Conservation (phyloP, 257 asterid species). For the Leptodermis oblonga region DNA sequence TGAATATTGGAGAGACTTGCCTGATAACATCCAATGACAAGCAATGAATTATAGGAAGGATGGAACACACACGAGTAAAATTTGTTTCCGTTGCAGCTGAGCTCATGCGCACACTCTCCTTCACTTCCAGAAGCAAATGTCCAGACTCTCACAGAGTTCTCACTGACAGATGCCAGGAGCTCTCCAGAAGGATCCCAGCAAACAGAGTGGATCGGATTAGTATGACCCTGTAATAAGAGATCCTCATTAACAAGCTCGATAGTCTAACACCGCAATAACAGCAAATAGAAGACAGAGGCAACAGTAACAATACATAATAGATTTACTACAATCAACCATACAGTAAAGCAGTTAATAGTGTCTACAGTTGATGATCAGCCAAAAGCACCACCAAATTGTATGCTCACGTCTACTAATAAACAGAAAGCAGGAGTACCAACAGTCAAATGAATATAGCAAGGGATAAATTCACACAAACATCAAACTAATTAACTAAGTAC, state of each 20-base stretch:
- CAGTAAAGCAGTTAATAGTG: background rate
- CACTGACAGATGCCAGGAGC: slow-evolving; percentile 86
- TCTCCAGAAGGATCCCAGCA: slow-evolving; percentile 96
- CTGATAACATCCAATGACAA: slow-evolving; percentile 94
- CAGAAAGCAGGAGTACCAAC: background rate
- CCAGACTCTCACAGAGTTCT: slow-evolving; percentile 93
- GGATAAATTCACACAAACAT: background rate
- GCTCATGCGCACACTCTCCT: slow-evolving; percentile 81
- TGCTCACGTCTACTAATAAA: background rate
- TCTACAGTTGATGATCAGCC: background rate
- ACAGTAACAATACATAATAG: background rate
- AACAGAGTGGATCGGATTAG: slow-evolving; percentile 56
- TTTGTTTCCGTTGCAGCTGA: slow-evolving; percentile 77
- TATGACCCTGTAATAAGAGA: slow-evolving; percentile 55
- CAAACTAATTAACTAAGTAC: background rate
- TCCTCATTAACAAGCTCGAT: background rate
- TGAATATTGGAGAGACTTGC: slow-evolving; percentile 32
- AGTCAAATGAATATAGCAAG: background rate
- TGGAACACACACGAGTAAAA: slow-evolving; percentile 92
- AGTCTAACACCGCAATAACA: slow-evolving; percentile 1
- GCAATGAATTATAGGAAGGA: slow-evolving; percentile 74
- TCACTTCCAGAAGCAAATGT: slow-evolving; percentile 69
- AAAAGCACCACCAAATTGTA: background rate
- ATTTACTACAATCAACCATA: background rate
- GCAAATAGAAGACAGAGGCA: background rate